These are phyloP conservation scores for Serendipita vermifera DNA, from an alignment of 768 basidiomycete genomes.

Conservation along the genomic window DNA sequence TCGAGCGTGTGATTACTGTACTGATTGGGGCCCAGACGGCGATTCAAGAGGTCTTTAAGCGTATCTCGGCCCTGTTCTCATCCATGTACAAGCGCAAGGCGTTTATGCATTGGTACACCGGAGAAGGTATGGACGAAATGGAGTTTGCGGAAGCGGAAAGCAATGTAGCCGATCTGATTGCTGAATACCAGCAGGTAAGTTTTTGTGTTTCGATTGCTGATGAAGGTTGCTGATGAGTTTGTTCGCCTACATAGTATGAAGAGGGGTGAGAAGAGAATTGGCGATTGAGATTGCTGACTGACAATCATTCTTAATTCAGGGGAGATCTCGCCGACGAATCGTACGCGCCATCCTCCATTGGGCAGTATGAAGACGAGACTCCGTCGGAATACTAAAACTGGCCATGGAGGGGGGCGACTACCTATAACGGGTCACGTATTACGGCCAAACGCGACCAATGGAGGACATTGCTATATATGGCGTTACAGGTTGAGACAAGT, in stretches of 20 bases:
- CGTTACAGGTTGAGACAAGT: no score
- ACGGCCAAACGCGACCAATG: no score
- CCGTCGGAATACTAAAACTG: constrained; percentile 5
- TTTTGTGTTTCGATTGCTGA: constrained; percentile 25
- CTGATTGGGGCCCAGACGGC: constrained; percentile 23
- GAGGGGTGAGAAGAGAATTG: not conserved
- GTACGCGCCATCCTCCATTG: constrained; percentile 5
- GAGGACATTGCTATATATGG: no score
- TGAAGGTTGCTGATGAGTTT: not conserved
- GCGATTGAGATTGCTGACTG: not conserved
- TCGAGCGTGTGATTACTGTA: not conserved
- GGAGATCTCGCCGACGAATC: not conserved
- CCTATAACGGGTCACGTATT: no score
- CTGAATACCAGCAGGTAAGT: constrained; percentile 78
- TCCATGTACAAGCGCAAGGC: constrained; percentile 75
- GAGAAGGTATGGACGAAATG: constrained; percentile 79
- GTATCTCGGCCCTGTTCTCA: constrained; percentile 28
- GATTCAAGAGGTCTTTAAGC: constrained; percentile 75
- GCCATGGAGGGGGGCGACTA: no score
- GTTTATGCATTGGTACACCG: constrained; percentile 85
- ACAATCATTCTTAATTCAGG: constrained; percentile 2
- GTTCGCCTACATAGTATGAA: constrained; percentile 1
- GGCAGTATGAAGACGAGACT: constrained; percentile 8
- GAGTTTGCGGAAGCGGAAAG: constrained; percentile 68
- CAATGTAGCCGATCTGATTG: constrained; percentile 63